phyloP scores from a whole-genome alignment of 176 grass and related monocot species.

The Phyllostachys edulis region DNA sequence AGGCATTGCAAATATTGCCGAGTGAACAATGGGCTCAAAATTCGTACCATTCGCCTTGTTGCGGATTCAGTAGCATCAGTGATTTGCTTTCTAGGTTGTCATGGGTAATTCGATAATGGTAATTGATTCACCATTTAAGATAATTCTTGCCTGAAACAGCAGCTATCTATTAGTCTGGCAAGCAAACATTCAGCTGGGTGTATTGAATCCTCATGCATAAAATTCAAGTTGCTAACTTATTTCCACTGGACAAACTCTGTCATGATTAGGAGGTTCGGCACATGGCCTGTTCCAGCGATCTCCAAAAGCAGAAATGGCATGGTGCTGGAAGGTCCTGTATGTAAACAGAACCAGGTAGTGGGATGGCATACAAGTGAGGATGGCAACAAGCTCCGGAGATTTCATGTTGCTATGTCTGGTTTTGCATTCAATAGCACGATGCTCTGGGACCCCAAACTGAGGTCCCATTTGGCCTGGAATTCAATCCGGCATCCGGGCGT shows the following conservation, averaged over 20 bases:
- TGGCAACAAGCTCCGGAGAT: constrained; percentile 75
- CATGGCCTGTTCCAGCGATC: constrained; percentile 91
- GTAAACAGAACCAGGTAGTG: constrained; percentile 72
- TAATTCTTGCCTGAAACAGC: background rate
- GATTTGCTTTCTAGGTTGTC: background rate
- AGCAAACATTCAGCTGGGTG: background rate
- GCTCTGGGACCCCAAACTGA: constrained; percentile 80
- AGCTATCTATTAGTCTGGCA: background rate
- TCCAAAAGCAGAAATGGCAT: constrained; percentile 50
- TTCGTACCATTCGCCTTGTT: background rate
- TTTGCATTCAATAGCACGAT: constrained; percentile 99
- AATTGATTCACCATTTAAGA: background rate
- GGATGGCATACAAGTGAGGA: constrained; percentile 86
- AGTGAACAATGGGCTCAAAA: background rate
- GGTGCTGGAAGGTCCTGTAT: constrained; percentile 82
- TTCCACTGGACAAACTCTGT: background rate
- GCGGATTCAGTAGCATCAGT: background rate
- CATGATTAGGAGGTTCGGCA: constrained; percentile 75
- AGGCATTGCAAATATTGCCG: background rate
- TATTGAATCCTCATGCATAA: background rate
- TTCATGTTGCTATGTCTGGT: constrained; percentile 93
- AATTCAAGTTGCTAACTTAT: constrained; percentile 14
- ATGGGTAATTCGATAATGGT: background rate
- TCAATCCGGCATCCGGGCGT: constrained; percentile 78
- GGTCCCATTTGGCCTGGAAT: constrained; percentile 73